Base-by-base conservation (phyloP, 2,329 filamentous ascomycete genomes). In the Chrysoporthe puriensis region DNA sequence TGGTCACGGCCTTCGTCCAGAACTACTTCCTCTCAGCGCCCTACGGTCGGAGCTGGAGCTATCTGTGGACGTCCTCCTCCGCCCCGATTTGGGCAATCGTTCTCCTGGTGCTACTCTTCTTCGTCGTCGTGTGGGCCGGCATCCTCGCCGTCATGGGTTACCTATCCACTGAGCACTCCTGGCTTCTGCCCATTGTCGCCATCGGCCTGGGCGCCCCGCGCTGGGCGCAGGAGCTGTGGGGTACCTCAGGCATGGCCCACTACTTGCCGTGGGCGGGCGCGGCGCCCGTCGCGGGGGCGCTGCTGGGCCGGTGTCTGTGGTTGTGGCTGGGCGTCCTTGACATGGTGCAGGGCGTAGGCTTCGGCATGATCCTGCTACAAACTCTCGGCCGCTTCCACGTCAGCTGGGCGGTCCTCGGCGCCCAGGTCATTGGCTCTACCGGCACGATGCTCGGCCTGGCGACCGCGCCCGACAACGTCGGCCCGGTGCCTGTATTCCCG, bases 151-250 rank as follows among this genome's bases (percentile, higher is more conserved):
- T 82, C 65, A 84, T 90, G 72, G 82, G 81, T 36, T 75, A 78
- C 54, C 78, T 89, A 21, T 85, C 84, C 18, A 85, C 83, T 71
- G 82, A 82, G 3, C 88, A 90, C 75, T 85, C 83, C 63, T 90
- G 88, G 88, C 85, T 89, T 71, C 77, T 91, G 7, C 88, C 88
- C 1, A 83, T 91, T 61, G 89, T 90, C 69, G 88, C 88, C 34
- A 85, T 90, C 67, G 88, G 87, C 4, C 83, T 90, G 18, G 86
- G 85, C 40, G 87, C 87, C 5, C 88, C 88, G 0, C 81, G 88
- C 64, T 90, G 88, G 88, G 83, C 83, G 6, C 88, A 90, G 75
- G 89, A 90, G 74, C 85, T 88, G 73, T 90, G 88, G 88, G 84
- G 84, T 13, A 86, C 83, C 7, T 87, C 84, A 5, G 83, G 83